A percentile compares a stretch with the other conserved stretches of the same genome.
Conservation (phyloP, 2,329 filamentous ascomycete genomes). For the Fusarium pseudonygamai region DNA sequence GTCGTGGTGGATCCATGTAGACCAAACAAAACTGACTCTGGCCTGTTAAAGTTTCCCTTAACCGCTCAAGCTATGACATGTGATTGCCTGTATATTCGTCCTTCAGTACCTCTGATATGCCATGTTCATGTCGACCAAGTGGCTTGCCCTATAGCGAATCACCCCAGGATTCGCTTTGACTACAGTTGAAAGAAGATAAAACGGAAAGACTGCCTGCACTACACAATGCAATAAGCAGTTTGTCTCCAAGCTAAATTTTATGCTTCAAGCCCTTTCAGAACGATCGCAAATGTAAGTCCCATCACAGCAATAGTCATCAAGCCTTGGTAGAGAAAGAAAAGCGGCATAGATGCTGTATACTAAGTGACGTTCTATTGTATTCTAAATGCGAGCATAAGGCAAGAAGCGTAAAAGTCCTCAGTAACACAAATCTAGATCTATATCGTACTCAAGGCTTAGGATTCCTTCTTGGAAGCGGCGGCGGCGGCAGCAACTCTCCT, state of each 20-base stretch:
- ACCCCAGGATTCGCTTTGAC: background rate
- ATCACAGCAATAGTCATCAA: background rate
- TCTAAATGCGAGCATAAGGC: background rate
- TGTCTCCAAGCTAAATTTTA: background rate
- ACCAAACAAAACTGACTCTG: background rate
- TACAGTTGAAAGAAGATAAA: too few species aligned
- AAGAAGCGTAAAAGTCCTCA: background rate
- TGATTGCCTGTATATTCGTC: too few species aligned
- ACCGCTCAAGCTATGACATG: too few species aligned
- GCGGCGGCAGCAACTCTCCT: conserved; percentile 3
- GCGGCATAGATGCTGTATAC: background rate
- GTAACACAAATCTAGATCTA: background rate
- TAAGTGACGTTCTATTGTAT: background rate
- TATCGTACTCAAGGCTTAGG: background rate
- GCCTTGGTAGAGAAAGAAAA: background rate
- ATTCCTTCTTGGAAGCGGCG: conserved; percentile 35
- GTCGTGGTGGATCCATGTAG: background rate
- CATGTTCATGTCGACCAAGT: accelerated
- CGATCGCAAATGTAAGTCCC: accelerated
- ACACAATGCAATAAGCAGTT: background rate
- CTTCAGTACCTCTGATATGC: background rate
- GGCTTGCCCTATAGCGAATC: background rate
- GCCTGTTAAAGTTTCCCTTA: too few species aligned
- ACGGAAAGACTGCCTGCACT: background rate
- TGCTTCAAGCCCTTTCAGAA: accelerated